phyloP scores from a whole-genome alignment of 2,329 filamentous ascomycete species.

The Niveomyces coronatus region DNA sequence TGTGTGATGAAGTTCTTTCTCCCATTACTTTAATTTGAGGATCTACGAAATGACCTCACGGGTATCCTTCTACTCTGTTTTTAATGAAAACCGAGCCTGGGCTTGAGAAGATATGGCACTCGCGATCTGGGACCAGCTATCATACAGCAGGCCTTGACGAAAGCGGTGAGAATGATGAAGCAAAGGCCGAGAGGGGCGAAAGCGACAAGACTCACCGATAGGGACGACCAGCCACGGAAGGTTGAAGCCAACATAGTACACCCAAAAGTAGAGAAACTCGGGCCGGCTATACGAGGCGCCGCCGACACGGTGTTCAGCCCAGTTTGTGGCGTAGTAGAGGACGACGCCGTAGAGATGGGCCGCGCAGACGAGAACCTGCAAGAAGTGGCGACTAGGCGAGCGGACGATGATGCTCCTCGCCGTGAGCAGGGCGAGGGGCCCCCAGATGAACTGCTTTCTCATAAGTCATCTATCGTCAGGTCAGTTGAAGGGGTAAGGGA shows the following conservation, averaged over 20 bases:
- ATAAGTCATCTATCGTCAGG: background rate
- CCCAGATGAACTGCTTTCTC: slow-evolving; percentile 39
- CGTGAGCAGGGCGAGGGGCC: slow-evolving; percentile 44
- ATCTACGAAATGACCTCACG: too few relatives aligned
- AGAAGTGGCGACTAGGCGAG: slow-evolving; percentile 36
- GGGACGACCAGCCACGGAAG: slow-evolving; percentile 50
- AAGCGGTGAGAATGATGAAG: background rate
- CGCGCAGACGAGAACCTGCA: slow-evolving; percentile 40
- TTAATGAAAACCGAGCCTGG: slow-evolving; percentile 11
- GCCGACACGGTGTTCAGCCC: slow-evolving; percentile 33
- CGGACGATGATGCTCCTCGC: slow-evolving; percentile 33
- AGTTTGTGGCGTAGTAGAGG: slow-evolving; percentile 51
- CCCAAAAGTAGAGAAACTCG: slow-evolving; percentile 51
- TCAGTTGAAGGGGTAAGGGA: background rate
- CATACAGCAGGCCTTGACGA: slow-evolving; percentile 19
- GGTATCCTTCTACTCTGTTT: slow-evolving; percentile 13
- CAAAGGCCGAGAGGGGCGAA: background rate
- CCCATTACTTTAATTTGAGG: too few relatives aligned
- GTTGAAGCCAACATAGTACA: slow-evolving; percentile 53
- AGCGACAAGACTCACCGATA: slow-evolving; percentile 30
- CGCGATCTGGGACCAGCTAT: slow-evolving; percentile 20
- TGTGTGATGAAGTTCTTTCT: too few relatives aligned
- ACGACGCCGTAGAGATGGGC: slow-evolving; percentile 52
- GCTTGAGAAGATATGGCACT: slow-evolving; percentile 16
- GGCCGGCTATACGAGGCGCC: slow-evolving; percentile 45